These are phyloP conservation scores for Apiospora rasikravindrae DNA, from an alignment of 2,329 filamentous ascomycete species.

Conservation along the genomic window DNA sequence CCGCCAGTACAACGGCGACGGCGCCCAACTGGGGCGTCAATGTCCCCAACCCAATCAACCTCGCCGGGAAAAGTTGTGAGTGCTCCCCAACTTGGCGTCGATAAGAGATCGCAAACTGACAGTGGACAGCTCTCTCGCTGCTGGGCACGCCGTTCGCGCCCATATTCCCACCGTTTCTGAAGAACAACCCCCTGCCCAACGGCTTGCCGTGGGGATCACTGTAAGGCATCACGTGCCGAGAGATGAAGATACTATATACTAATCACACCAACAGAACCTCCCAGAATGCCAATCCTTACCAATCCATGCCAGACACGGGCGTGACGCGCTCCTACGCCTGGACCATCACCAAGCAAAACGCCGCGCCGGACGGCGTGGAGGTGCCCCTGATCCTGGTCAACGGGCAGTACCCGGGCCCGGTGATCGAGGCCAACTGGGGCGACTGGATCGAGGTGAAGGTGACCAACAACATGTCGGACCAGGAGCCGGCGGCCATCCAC, in stretches of 20 bases:
- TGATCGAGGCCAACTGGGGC: conserved; percentile 51
- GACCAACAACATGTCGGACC: conserved; percentile 56
- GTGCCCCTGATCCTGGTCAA: conserved; percentile 56
- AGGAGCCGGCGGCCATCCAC: conserved; percentile 29
- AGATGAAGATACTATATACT: not conserved
- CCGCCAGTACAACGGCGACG: not conserved
- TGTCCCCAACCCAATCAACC: not conserved
- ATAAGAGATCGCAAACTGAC: not conserved
- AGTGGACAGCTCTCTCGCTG: not conserved
- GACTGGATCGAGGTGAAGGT: conserved; percentile 42
- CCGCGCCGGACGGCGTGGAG: conserved; percentile 50
- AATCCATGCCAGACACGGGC: conserved; percentile 22
- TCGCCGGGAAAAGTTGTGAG: not conserved
- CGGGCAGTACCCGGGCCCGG: conserved; percentile 57
- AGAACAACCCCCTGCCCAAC: conserved; percentile 18
- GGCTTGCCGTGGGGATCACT: conserved; percentile 20
- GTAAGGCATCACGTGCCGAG: not conserved
- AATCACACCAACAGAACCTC: not conserved
- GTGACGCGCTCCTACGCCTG: conserved; percentile 33
- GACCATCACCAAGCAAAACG: conserved; percentile 43
- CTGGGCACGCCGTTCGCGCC: conserved; percentile 8
- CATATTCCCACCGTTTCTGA: not conserved
- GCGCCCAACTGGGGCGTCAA: not conserved
- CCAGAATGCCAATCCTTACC: conserved; percentile 23
- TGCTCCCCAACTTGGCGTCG: accelerated